Evolutionary conservation across 2,329 filamentous ascomycete genomes (phyloP).

Genomic region (Fusarium keratoplasticum): DNA sequence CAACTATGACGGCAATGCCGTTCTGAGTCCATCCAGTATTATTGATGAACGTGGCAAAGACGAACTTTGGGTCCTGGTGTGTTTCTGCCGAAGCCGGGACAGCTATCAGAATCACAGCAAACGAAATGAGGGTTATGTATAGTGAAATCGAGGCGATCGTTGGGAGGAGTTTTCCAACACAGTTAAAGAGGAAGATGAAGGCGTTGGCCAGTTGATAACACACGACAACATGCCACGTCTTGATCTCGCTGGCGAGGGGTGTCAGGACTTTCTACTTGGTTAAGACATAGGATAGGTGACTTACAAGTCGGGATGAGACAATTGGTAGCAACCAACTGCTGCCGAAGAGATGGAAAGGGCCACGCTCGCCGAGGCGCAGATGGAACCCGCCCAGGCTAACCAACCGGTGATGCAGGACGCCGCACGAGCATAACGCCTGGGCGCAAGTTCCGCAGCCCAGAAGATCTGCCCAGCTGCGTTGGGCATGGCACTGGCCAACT

Average conservation of each 20-base stretch:
- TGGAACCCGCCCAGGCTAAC: slow-evolving; percentile 5
- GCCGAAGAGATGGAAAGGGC: background rate
- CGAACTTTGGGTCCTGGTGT: background rate
- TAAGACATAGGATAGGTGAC: no score
- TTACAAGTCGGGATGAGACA: background rate
- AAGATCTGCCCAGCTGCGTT: slow-evolving; percentile 9
- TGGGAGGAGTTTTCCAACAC: slow-evolving; percentile 3
- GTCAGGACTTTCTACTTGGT: background rate
- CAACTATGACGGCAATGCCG: slow-evolving; percentile 10
- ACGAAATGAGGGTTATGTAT: background rate
- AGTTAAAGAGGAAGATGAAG: slow-evolving; percentile 1
- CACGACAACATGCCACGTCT: slow-evolving; percentile 6
- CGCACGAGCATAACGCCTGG: background rate
- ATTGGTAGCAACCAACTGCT: slow-evolving; percentile 7
- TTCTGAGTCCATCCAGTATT: slow-evolving; percentile 1
- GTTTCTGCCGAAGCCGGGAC: background rate
- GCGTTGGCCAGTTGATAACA: background rate
- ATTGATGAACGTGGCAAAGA: slow-evolving; percentile 10
- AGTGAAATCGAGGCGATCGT: background rate
- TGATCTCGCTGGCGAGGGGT: background rate
- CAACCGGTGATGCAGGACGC: slow-evolving; percentile 12
- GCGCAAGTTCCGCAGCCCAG: slow-evolving; percentile 2
- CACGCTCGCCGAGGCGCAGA: slow-evolving; percentile 11
- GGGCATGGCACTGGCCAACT: slow-evolving; percentile 2
- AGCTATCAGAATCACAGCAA: slow-evolving; percentile 3